Percentiles rank a stretch among this genome's conserved stretches.
Evolutionary conservation across 139 green algal genomes (phyloP).

Genomic region (Eudorina sp.): DNA sequence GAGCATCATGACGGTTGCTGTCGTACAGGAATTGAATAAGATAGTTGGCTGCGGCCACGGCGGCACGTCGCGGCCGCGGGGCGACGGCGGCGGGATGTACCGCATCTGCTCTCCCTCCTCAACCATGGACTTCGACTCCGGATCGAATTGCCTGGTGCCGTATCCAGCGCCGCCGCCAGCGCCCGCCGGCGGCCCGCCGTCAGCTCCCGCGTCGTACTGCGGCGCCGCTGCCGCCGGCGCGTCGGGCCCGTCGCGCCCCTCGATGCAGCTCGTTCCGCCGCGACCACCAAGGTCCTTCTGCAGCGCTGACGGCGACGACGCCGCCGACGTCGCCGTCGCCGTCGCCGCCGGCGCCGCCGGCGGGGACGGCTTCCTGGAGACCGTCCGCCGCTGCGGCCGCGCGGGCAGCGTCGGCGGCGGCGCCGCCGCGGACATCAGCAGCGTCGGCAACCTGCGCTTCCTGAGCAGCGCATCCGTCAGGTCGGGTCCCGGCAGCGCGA

Average conservation of each 20-base stretch:
- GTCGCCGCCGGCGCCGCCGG: background rate
- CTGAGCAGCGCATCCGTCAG: background rate
- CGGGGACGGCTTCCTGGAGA: background rate
- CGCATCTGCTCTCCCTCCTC: background rate
- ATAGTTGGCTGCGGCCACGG: background rate
- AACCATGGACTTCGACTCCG: constrained; percentile 22
- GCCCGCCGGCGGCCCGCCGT: no score
- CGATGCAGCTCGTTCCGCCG: no score
- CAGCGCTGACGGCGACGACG: no score
- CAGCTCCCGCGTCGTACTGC: no score
- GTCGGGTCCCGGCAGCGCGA: no score
- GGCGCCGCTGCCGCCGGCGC: background rate
- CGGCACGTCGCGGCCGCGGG: no score
- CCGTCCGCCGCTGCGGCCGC: background rate
- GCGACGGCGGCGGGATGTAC: background rate
- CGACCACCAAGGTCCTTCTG: no score
- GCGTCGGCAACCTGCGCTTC: background rate
- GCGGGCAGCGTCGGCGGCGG: background rate
- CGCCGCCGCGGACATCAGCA: background rate
- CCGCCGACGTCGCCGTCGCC: no score
- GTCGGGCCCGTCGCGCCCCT: no score
- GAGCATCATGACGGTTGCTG: background rate
- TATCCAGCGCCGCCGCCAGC: background rate
- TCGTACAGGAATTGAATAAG: background rate
- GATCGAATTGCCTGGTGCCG: background rate